A percentile compares a stretch with the other conserved stretches of the same genome.
These are phyloP conservation scores for Xylaria sp. DNA, from an alignment of 2,329 filamentous ascomycete species.

Conservation along the genomic window DNA sequence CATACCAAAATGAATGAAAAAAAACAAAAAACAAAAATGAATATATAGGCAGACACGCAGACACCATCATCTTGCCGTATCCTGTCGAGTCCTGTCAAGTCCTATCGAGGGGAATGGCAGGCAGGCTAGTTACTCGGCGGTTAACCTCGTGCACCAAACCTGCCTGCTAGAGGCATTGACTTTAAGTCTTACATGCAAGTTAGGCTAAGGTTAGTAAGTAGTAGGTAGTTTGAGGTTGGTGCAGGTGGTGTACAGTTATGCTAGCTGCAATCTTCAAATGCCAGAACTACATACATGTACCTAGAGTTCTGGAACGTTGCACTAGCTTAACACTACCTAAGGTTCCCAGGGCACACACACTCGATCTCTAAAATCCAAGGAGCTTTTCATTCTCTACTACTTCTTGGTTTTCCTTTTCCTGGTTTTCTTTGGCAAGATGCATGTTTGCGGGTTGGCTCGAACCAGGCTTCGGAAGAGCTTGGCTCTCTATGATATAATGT, in stretches of 20 bases:
- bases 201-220: background rate
- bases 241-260: background rate
- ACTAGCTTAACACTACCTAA: background rate
- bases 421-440: conserved; percentile 4
- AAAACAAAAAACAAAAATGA: background rate
- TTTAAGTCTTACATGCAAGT: background rate
- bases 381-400: background rate
- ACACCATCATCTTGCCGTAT: background rate
- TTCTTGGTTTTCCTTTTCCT: conserved; percentile 3
- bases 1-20: background rate
- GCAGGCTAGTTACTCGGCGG: background rate
- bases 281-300: no score
- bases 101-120: background rate
- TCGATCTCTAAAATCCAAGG: background rate
- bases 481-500: background rate
- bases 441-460: background rate
- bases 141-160: background rate
- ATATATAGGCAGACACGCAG: background rate
- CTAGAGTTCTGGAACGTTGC: conserved; percentile 26
- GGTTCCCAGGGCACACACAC: background rate
- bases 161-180: background rate
- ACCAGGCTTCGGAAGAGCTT: conserved; percentile 12
- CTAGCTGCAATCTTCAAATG: background rate
- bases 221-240: background rate
- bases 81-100: background rate